Conservation (phyloP, 208 protist genomes). For the Trypanosoma melophagium region DNA sequence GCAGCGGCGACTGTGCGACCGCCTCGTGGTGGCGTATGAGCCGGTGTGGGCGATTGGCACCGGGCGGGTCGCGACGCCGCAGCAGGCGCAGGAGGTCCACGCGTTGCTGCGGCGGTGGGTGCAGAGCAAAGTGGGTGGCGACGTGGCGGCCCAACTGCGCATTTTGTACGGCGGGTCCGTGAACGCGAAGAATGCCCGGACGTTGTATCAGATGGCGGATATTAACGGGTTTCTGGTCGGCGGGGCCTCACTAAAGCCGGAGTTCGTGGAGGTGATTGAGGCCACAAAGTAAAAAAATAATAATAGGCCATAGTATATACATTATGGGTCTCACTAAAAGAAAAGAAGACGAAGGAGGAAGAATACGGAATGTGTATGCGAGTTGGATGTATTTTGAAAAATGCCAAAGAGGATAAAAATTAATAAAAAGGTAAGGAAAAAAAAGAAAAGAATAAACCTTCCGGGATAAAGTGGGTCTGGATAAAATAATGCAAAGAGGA, state of each 20-base stretch:
- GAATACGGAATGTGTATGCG: not conserved
- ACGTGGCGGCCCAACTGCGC: conserved; percentile 88
- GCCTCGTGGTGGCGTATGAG: conserved; percentile 98
- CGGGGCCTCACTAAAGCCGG: conserved; percentile 96
- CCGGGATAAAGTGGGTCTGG: no score
- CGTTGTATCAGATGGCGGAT: conserved; percentile 90
- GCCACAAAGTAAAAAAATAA: conserved; percentile 39
- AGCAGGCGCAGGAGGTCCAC: conserved; percentile 96
- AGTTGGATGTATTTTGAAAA: no score
- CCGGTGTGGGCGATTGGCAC: conserved; percentile 99
- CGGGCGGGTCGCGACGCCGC: conserved; percentile 95
- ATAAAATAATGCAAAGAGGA: no score
- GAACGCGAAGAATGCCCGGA: conserved; percentile 85
- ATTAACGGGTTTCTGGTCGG: conserved; percentile 99
- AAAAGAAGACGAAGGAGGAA: conserved; percentile 20
- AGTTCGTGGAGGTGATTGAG: conserved; percentile 95
- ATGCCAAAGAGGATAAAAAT: no score
- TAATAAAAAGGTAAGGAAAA: no score
- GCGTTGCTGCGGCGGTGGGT: conserved; percentile 90
- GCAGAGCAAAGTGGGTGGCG: conserved; percentile 67
- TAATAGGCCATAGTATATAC: no score
- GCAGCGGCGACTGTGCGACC: conserved; percentile 80
- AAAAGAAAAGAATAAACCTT: no score
- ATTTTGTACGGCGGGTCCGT: conserved; percentile 99
- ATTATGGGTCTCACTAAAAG: not conserved